Evolutionary conservation across 768 basidiomycete genomes (phyloP), one percentile per base, ranked within the genome.

Genomic region (Phanerochaete carnosa): DNA sequence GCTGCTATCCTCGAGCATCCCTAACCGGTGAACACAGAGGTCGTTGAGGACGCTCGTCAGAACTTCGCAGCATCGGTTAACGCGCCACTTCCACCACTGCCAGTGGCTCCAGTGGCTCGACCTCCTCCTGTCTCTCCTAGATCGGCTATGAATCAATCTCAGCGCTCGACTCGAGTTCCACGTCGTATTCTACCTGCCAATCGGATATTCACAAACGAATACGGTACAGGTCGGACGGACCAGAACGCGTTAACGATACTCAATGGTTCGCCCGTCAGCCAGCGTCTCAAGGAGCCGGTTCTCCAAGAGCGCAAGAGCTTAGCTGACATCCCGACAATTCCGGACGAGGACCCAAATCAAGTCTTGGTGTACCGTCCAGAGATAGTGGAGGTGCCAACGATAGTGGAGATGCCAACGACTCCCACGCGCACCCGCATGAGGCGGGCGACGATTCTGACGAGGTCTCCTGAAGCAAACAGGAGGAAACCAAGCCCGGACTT

Each of bases 1-100:
- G 37, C 28, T 11, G 5, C 3, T 26, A 9, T 16, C 33, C 8
- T 15, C 33, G 15, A 35, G 33, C 33, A 35, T 15, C 45, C 6
- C 30, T 50, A 26, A 25, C 45, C n/a, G 22, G 26, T 49, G 45
- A 39, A 30, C 49, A 53, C 71, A 93, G 91, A 84, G 76, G 90
- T 92, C 16, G 88, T 92, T 7, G 88, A 92, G 68, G 92, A 92
- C 66, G 86, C 91, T 15, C 80, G 87, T 45, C 84, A 88, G 69
- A 88, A 82, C 59, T 93, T 94, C 67, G 87, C 83, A 28, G 77
- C 80, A 6, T 76, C 81, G 2, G 76, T 74, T 25, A 76, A 70
- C 65, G 76, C 51, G 71, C 78, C 39, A 73, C 79, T 87, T 46
- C 86, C 87, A 11, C 80, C 89, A 15, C 80, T 90, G 28, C 89